These are phyloP conservation scores for Fusarium sp. DNA, from an alignment of 2,329 filamentous ascomycete species.

Conservation along the genomic window DNA sequence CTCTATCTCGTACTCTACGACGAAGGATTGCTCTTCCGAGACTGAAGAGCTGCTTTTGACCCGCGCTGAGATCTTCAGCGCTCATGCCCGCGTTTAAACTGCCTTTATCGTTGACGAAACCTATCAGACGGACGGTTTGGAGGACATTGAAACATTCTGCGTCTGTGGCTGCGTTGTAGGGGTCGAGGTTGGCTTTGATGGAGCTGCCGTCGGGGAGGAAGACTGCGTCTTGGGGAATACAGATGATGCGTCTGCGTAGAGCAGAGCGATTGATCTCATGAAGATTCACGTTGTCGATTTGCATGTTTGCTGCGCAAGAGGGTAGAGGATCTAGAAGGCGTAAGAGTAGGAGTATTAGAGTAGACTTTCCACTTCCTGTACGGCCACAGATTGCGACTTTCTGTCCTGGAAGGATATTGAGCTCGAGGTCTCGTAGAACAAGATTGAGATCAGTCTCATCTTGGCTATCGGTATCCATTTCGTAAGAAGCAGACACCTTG, in stretches of 20 bases:
- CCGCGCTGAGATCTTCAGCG: constrained; percentile 64
- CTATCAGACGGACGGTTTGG: constrained; percentile 51
- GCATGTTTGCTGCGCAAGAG: constrained; percentile 45
- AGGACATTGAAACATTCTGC: constrained; percentile 53
- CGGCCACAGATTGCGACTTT: constrained; percentile 54
- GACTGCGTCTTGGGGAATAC: constrained; percentile 65
- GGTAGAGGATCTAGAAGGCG: constrained; percentile 56
- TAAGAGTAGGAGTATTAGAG: constrained; percentile 55
- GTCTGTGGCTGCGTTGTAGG: constrained; percentile 48
- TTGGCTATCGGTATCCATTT: constrained; percentile 4
- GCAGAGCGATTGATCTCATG: constrained; percentile 54
- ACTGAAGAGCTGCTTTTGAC: constrained; percentile 74
- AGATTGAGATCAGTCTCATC: constrained; percentile 24
- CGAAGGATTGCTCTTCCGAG: constrained; percentile 69
- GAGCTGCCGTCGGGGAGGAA: constrained; percentile 61
- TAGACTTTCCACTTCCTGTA: constrained; percentile 60
- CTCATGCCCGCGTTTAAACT: constrained; percentile 55
- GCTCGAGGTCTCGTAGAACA: constrained; percentile 44
- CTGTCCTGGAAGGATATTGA: constrained; percentile 49
- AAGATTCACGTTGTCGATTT: constrained; percentile 58
- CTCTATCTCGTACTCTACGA: constrained; percentile 35
- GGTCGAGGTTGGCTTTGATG: constrained; percentile 59
- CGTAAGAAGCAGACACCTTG: constrained; percentile 52
- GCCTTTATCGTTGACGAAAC: constrained; percentile 50
- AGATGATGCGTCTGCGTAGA: constrained; percentile 62